These are phyloP conservation scores for Hyaloscypha variabilis DNA, from an alignment of 495 filamentous ascomycete species.

Conservation along the genomic window DNA sequence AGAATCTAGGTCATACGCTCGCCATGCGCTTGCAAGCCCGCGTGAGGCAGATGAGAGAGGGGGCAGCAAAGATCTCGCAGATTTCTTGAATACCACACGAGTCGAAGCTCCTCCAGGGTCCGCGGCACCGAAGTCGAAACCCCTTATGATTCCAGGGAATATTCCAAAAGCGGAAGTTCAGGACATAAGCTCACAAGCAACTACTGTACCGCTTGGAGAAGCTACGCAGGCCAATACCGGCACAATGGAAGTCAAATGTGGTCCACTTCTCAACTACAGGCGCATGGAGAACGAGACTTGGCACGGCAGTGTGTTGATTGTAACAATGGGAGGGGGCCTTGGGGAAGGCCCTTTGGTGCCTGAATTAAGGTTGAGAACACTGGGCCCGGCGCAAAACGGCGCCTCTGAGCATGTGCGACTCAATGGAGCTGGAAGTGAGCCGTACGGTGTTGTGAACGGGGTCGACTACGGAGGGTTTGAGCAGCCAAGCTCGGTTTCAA, in stretches of 20 bases:
- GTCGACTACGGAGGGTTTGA: slow-evolving; percentile 16
- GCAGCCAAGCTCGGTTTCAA: not conserved
- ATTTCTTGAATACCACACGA: slow-evolving; percentile 51
- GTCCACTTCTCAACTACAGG: slow-evolving; percentile 83
- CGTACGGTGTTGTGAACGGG: slow-evolving; percentile 16
- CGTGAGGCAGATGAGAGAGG: slow-evolving; percentile 37
- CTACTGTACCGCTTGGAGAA: not conserved
- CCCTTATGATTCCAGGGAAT: slow-evolving; percentile 25
- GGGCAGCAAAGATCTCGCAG: slow-evolving; percentile 47
- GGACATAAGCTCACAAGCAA: not conserved
- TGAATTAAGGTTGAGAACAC: slow-evolving; percentile 20
- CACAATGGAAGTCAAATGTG: slow-evolving; percentile 63
- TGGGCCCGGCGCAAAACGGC: not conserved
- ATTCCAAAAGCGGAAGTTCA: not conserved
- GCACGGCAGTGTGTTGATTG: slow-evolving; percentile 83
- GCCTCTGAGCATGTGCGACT: not conserved
- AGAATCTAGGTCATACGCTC: slow-evolving; percentile 50
- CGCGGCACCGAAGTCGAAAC: slow-evolving; percentile 25
- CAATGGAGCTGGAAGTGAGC: not conserved
- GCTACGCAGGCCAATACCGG: not conserved
- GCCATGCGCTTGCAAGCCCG: slow-evolving; percentile 24
- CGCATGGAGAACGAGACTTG: slow-evolving; percentile 76
- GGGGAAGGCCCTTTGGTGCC: slow-evolving; percentile 48
- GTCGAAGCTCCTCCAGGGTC: slow-evolving; percentile 39
- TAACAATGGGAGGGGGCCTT: slow-evolving; percentile 66